phyloP scores from a whole-genome alignment of 192 early-diverging fungal genomes.

The Coemansia sp. region DNA sequence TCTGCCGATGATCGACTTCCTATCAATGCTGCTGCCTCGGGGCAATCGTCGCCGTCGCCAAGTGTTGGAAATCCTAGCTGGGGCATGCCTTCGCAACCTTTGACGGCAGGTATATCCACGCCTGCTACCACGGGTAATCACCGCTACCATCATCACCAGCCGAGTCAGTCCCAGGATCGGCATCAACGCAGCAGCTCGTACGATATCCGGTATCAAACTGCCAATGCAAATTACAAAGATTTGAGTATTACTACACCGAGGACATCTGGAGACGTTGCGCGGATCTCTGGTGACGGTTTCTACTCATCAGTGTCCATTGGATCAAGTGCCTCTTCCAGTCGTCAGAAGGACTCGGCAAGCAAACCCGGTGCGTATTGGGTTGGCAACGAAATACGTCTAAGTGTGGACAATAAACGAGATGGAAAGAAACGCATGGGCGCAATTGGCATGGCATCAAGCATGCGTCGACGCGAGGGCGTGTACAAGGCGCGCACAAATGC shows the following conservation, averaged over 20 bases:
- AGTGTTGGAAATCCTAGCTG: not conserved
- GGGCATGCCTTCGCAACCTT: not conserved
- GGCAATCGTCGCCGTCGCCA: slow-evolving; percentile 2
- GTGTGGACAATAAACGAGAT: slow-evolving; percentile 23
- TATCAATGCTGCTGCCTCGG: slow-evolving; percentile 5
- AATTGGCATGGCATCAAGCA: slow-evolving; percentile 25
- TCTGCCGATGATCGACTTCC: slow-evolving; percentile 13
- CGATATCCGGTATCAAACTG: not conserved
- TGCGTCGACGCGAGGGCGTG: slow-evolving; percentile 39
- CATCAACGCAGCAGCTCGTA: slow-evolving; percentile 18
- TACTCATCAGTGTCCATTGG: slow-evolving; percentile 30
- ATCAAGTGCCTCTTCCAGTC: slow-evolving; percentile 18
- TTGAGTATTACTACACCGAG: not conserved
- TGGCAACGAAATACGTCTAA: slow-evolving; percentile 25
- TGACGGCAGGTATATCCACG: not conserved
- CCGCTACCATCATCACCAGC: not conserved
- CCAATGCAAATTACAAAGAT: not conserved
- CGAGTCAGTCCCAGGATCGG: not conserved
- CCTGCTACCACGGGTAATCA: not conserved
- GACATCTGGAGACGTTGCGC: slow-evolving; percentile 14
- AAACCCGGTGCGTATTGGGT: slow-evolving; percentile 38
- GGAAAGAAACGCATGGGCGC: slow-evolving; percentile 19
- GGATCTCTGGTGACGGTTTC: slow-evolving; percentile 21
- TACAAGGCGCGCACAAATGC: slow-evolving; percentile 48
- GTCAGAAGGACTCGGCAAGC: not conserved